Evolutionary conservation across 805 yeast genomes (phyloP).

Genomic region (Grigorovia jiainica): DNA sequence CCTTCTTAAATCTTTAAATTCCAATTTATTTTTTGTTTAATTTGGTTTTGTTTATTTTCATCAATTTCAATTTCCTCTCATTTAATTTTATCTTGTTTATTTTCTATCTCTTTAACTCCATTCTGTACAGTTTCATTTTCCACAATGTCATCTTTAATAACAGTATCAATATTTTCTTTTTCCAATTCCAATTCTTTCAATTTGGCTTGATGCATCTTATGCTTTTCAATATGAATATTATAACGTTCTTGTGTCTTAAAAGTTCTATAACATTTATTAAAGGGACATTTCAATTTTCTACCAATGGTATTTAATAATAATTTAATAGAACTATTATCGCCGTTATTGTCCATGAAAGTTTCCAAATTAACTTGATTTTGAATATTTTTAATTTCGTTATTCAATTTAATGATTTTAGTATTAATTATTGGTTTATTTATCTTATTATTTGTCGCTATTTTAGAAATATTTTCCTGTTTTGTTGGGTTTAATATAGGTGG

Average conservation of each 20-base stretch:
- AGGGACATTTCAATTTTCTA: slow-evolving; percentile 38
- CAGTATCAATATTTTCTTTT: too few species aligned
- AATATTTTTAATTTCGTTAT: slow-evolving; percentile 12
- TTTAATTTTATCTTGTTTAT: too few species aligned
- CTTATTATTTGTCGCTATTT: not conserved
- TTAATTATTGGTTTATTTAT: not conserved
- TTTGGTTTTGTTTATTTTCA: too few species aligned
- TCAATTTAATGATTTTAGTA: slow-evolving; percentile 1
- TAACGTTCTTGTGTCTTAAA: slow-evolving; percentile 36
- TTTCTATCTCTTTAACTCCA: too few species aligned
- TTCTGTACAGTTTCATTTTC: too few species aligned
- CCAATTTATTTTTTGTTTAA: too few species aligned
- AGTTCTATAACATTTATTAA: slow-evolving; percentile 40
- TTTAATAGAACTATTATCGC: slow-evolving; percentile 18
- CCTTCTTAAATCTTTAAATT: too few species aligned
- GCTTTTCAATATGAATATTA: slow-evolving; percentile 27
- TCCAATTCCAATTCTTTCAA: slow-evolving; percentile 18
- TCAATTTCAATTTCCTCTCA: too few species aligned
- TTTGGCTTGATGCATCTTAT: slow-evolving; percentile 27
- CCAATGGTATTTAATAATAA: slow-evolving; percentile 29
- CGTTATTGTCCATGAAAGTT: slow-evolving; percentile 12
- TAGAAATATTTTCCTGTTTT: not conserved
- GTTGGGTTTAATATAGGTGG: too few species aligned
- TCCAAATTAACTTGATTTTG: slow-evolving; percentile 20
- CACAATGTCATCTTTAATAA: too few species aligned